Evolutionary conservation across 208 protist genomes (phyloP).

Genomic region (Leishmania braziliensis): DNA sequence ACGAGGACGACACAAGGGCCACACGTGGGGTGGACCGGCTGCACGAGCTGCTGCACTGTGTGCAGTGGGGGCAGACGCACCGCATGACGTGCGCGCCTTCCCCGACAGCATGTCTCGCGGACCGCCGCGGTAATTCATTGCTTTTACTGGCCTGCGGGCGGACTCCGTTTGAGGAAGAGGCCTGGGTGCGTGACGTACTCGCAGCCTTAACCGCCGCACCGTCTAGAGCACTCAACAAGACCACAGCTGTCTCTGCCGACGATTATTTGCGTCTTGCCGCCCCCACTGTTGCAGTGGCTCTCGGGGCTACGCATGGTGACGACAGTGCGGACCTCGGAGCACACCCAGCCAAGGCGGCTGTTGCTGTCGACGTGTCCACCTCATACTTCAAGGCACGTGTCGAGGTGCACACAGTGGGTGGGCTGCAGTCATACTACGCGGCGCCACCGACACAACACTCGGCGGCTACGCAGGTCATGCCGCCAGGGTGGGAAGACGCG

Average conservation of each 20-base stretch:
- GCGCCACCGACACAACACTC: background rate
- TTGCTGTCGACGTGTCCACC: background rate
- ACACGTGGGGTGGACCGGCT: constrained; percentile 48
- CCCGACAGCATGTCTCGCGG: background rate
- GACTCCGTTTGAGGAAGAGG: constrained; percentile 43
- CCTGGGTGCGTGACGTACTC: constrained; percentile 26
- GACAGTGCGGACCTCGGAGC: background rate
- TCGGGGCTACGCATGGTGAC: background rate
- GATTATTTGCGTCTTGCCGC: background rate
- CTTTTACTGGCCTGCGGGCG: constrained; percentile 30
- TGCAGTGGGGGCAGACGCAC: constrained; percentile 33
- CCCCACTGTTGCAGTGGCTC: background rate
- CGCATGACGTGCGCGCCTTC: constrained; percentile 4
- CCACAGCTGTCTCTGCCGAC: background rate
- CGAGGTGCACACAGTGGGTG: constrained; percentile 1
- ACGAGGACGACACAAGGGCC: constrained; percentile 28
- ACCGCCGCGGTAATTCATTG: constrained; percentile 12
- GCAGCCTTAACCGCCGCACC: constrained; percentile 2
- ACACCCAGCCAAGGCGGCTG: background rate
- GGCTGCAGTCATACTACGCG: constrained; percentile 7
- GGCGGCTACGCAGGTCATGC: background rate
- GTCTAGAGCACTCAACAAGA: background rate
- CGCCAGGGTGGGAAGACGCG: background rate
- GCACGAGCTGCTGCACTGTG: constrained; percentile 51
- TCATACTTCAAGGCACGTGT: constrained; percentile 4